Evolutionary conservation across 495 filamentous ascomycete species (phyloP).

Genomic region (Mycothermus thermophilus): DNA sequence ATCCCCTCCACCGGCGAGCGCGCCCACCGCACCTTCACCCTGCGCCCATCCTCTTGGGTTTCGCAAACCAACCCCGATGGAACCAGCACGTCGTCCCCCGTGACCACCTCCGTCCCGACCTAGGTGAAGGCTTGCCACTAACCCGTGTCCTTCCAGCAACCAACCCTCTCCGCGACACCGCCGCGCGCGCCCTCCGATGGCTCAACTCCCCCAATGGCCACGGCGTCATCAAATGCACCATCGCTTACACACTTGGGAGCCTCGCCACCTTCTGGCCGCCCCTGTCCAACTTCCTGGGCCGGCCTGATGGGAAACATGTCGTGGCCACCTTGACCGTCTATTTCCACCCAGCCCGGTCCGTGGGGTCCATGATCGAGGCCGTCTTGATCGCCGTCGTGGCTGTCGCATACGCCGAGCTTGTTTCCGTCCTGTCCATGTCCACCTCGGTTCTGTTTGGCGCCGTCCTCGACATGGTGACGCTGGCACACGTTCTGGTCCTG

Average conservation of each 20-base stretch:
- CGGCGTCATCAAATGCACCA: slow-evolving; percentile 78
- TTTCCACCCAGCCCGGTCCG: slow-evolving; percentile 86
- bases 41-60: slow-evolving; percentile 23
- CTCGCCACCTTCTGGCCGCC: slow-evolving; percentile 72
- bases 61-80: slow-evolving; percentile 16
- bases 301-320: slow-evolving; percentile 91
- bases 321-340: slow-evolving; percentile 89
- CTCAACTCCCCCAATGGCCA: slow-evolving; percentile 43
- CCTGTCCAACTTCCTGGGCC: slow-evolving; percentile 59
- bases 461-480: slow-evolving; percentile 43
- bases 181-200: slow-evolving; percentile 25
- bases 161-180: slow-evolving; percentile 13
- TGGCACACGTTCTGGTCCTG: slow-evolving; percentile 73
- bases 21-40: slow-evolving; percentile 41
- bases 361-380: slow-evolving; percentile 84
- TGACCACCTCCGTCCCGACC: slow-evolving; percentile 7
- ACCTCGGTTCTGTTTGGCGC: slow-evolving; percentile 63
- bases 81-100: slow-evolving; percentile 6
- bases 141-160: slow-evolving; percentile 18
- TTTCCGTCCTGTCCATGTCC: slow-evolving; percentile 79
- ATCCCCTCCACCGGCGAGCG: slow-evolving; percentile 48
- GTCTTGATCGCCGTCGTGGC: slow-evolving; percentile 69
- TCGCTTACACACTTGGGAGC: slow-evolving; percentile 83
- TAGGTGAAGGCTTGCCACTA: slow-evolving; percentile 11
- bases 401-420: slow-evolving; percentile 65